phyloP scores from a whole-genome alignment of 2,329 filamentous ascomycete genomes.

The Penicillium sp. region DNA sequence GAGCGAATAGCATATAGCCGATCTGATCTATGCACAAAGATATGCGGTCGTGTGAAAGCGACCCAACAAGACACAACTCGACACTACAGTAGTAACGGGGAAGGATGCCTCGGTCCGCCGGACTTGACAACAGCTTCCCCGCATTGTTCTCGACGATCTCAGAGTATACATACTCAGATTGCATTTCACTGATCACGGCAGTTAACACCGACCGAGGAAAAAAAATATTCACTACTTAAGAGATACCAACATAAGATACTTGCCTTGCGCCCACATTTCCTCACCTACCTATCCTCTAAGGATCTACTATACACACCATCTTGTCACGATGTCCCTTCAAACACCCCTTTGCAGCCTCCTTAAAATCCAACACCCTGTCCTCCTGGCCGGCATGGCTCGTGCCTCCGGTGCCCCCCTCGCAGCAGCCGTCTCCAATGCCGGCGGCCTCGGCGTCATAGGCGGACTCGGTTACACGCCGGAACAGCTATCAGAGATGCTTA shows the following conservation, averaged over 20 bases:
- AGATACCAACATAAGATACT: background rate
- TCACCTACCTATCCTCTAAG: background rate
- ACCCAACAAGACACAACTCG: background rate
- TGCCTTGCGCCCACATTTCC: background rate
- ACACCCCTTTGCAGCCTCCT: conserved; percentile 80
- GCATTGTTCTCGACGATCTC: conserved; percentile 14
- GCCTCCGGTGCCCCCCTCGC: conserved; percentile 78
- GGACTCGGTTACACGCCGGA: conserved; percentile 71
- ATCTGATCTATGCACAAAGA: background rate
- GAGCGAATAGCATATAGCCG: conserved; percentile 1
- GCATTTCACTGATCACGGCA: background rate
- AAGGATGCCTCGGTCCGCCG: conserved; percentile 27
- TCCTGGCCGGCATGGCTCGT: conserved; percentile 92
- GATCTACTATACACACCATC: background rate
- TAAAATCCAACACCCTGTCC: conserved; percentile 81
- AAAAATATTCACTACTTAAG: background rate
- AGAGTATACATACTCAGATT: conserved; percentile 1
- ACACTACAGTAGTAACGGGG: too few species aligned
- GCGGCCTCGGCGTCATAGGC: conserved; percentile 70
- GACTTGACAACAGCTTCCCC: conserved; percentile 15
- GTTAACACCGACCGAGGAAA: background rate
- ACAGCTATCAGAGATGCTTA: conserved; percentile 77
- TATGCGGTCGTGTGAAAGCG: background rate
- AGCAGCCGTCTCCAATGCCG: conserved; percentile 85
- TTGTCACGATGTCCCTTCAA: conserved; percentile 58